These are phyloP conservation scores for Calonectria montana DNA, from an alignment of 2,329 filamentous ascomycete species.

Conservation along the genomic window DNA sequence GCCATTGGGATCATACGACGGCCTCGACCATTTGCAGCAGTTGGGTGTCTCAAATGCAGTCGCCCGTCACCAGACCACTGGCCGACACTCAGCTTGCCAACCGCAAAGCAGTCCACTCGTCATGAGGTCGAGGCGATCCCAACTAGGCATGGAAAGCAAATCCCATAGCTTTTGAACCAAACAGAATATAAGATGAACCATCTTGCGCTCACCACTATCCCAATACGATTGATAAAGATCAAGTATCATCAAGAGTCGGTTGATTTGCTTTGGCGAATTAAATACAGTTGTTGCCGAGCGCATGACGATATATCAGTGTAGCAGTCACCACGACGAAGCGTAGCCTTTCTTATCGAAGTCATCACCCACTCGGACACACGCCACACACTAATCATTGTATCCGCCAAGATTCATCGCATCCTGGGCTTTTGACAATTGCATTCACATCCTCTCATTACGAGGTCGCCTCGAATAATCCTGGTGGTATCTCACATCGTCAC, in stretches of 20 bases:
- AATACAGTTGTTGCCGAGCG: too few relatives aligned
- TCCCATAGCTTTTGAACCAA: too few relatives aligned
- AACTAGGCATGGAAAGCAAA: too few relatives aligned
- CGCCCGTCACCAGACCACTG: background rate
- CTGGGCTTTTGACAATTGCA: constrained; percentile 20
- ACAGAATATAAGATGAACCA: too few relatives aligned
- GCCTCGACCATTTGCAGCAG: background rate
- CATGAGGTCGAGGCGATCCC: too few relatives aligned
- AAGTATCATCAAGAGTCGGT: background rate
- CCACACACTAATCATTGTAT: background rate
- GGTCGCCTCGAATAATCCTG: constrained; percentile 37
- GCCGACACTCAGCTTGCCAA: too few relatives aligned
- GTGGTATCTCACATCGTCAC: constrained; percentile 44
- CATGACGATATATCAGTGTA: too few relatives aligned
- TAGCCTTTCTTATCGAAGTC: too few relatives aligned
- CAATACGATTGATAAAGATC: background rate
- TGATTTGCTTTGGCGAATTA: background rate
- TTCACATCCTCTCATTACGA: constrained; percentile 35
- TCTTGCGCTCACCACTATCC: too few relatives aligned
- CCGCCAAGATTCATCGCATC: background rate
- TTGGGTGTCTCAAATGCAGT: background rate
- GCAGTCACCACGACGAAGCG: too few relatives aligned
- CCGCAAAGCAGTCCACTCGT: background rate
- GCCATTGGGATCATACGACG: background rate
- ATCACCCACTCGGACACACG: background rate